Base-by-base conservation (phyloP, 441 rosid species). In the Gossypium laxum region DNA sequence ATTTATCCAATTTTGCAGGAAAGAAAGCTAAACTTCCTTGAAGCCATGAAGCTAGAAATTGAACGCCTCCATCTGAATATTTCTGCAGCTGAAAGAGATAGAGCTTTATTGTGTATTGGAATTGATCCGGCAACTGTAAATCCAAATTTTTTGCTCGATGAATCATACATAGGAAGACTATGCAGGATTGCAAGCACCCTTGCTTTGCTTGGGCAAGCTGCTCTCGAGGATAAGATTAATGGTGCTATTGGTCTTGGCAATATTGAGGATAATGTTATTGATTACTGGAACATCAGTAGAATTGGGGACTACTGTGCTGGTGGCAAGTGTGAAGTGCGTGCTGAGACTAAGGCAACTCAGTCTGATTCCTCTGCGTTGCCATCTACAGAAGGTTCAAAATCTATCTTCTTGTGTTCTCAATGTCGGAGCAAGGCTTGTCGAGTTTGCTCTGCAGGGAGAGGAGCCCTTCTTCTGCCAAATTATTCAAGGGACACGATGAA, bases 21-120 rank as follows among this genome's bases (percentile, higher is more conserved):
- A 76, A 85, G 75, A 75, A 85, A 82, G 78, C 82, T 91, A 48
- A 88, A 87, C 76, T 91, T 86, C 71, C 68, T 64, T 21, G 93
- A 91, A 78, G 89, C 97, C 77, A 81, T 89, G 91, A 88, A 88
- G 82, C 91, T 94, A 69, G 98, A 94, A 85, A 89, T 94, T 80
- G 91, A 91, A 76, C 89, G 98, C 43, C 87, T 94, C 32, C 85
- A 47, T 68, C 83, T 90, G 78, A 87, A 91, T 89, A 84, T 91
- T 68, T 91, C 98, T 67, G 93, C 97, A 71, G 98, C 97, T 69
- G 97, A 90, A 81, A 89, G 98, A 86, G 97, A 94, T 85, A 94
- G 93, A 86, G 91, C 96, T 77, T 70, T 94, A 34, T 75, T 94
- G 79, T 87, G 94, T 59, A 48, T 90, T 76, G 97, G 97, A 82